Evolutionary conservation across 192 early-diverging fungal genomes (phyloP), one percentile per base, ranked within the genome.

Genomic region (Entomortierella beljakovae): DNA sequence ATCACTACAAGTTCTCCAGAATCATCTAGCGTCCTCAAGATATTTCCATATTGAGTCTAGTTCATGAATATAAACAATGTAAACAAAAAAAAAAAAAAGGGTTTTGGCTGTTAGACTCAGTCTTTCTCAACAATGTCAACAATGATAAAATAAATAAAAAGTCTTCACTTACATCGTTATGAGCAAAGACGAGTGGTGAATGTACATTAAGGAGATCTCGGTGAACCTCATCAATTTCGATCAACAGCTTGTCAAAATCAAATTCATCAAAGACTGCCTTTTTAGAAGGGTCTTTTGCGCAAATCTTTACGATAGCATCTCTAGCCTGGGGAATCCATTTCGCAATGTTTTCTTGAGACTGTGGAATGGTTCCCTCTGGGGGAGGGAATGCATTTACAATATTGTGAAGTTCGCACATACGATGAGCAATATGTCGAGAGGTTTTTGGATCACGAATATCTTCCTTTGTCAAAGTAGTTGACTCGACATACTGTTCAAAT

Each of bases 31-130:
- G 75, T 32, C 46, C 89, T 83, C n/a, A 97, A 82, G 40, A 97
- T 91, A 68, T 97, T 97, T 37, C 95, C 95, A 70, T 94, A 95
- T 84, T 97, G 95, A 33, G 84, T 71, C 90, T 92, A 55, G 51
- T 32, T 23, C 9, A 20, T 46, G 43, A 2, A 51, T 16, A 37
- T 40, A 7, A 64, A 42, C 8, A 42, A 38, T 25, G 54, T 62
- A 42, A 70, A 32, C 25, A 51, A 9, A 22, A 16, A 26, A 57
- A 28, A 15, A 16, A 50, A 58, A 57, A 54, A 1, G 10, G n/a
- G n/a, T 33, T 6, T 6, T 3, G 2, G 11, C 10, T 37, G 38
- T 25, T 9, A 53, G 38, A 54, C 25, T 49, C 32, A n/a, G 61
- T 22, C 31, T 25, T 37, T 15, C 65, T 18, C 28, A 10, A 29